phyloP scores from a whole-genome alignment of 2,329 filamentous ascomycete genomes.

The Alternaria arborescens region DNA sequence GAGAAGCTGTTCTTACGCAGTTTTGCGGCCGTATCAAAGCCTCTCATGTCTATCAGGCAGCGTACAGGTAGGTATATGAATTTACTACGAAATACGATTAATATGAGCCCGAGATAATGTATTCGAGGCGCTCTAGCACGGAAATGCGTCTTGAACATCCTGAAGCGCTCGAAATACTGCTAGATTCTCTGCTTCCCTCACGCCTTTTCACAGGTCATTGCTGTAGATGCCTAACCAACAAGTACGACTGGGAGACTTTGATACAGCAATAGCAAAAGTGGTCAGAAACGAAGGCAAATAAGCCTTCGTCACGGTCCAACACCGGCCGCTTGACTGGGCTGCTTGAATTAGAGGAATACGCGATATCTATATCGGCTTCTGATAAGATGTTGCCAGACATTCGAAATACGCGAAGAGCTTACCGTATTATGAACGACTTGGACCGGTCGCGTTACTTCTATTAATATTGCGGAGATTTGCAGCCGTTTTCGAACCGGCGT shows the following conservation, averaged over 20 bases:
- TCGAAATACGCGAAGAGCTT: conserved; percentile 2
- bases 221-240: too few relatives aligned
- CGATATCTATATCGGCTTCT: neutral
- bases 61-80: neutral
- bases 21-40: neutral
- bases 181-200: neutral
- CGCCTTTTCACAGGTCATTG: neutral
- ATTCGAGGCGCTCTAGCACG: neutral
- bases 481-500: conserved; percentile 33
- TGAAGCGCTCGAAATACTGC: neutral
- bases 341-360: neutral
- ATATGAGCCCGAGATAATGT: neutral
- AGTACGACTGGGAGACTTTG: neutral
- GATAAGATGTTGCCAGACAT: neutral
- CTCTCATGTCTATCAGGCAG: neutral
- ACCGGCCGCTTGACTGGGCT: neutral
- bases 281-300: neutral
- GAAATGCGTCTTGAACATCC: neutral
- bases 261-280: neutral
- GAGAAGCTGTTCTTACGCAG: neutral
- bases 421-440: conserved; percentile 19
- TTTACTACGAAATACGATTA: neutral
- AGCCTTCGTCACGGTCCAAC: neutral
- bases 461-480: conserved; percentile 31
- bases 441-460: conserved; percentile 21